phyloP scores from a whole-genome alignment of 2,329 filamentous ascomycete genomes.

The Nothophoma quercina region DNA sequence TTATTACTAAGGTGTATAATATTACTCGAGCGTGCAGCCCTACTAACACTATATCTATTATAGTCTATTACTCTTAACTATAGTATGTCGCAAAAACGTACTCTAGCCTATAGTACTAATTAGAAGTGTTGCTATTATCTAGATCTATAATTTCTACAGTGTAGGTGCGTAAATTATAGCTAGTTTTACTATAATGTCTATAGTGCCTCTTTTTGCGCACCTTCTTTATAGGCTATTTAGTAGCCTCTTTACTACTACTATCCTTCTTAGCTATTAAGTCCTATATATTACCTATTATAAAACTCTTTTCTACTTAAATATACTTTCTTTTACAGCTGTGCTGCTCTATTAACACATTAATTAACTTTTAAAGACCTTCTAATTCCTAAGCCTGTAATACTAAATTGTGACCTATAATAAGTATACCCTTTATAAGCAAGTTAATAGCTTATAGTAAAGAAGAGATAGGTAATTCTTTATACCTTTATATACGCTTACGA shows the following conservation, averaged over 20 bases:
- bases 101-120: neutral
- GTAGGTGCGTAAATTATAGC: conserved; percentile 19
- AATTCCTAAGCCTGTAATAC: too few species aligned
- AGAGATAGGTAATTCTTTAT: too few species aligned
- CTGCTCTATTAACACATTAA: too few species aligned
- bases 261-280: conserved; percentile 12
- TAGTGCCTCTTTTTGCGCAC: conserved; percentile 15
- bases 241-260: conserved; percentile 4
- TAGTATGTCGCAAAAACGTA: neutral
- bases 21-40: neutral
- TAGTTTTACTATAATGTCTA: conserved; percentile 14
- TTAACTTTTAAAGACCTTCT: too few species aligned
- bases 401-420: too few species aligned
- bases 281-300: conserved; percentile 7
- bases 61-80: neutral
- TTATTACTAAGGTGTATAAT: too few species aligned
- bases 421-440: too few species aligned
- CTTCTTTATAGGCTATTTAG: conserved; percentile 12
- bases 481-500: too few species aligned
- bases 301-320: too few species aligned
- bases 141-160: conserved; percentile 12
- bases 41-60: neutral
- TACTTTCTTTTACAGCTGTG: too few species aligned
- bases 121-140: conserved; percentile 15
- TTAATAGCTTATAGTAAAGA: too few species aligned